Evolutionary conservation across 495 filamentous ascomycete species (phyloP).

Genomic region (Ramalina intermedia): DNA sequence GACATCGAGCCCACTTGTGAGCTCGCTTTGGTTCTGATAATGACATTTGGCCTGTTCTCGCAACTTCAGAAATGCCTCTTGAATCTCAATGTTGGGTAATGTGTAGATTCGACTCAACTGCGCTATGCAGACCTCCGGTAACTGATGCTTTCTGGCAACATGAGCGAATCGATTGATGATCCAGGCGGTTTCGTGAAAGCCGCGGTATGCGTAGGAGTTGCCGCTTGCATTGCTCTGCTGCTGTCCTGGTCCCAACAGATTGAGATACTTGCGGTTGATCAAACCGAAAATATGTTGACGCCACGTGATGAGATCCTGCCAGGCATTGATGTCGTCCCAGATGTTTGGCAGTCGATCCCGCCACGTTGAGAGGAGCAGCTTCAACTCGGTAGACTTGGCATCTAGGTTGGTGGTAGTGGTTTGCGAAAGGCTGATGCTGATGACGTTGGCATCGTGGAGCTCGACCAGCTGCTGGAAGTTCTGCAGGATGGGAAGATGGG

Average conservation of each 20-base stretch:
- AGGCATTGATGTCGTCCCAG: conserved; percentile 98
- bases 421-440: conserved; percentile 71
- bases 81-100: conserved; percentile 96
- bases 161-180: conserved; percentile 99
- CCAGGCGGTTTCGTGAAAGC: conserved; percentile 98
- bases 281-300: conserved; percentile 96
- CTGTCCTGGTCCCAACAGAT: conserved; percentile 65
- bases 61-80: conserved; percentile 95
- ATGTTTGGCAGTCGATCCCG: conserved; percentile 89
- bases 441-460: conserved; percentile 91
- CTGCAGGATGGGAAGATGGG: conserved; percentile 87
- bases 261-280: conserved; percentile 88
- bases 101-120: conserved; percentile 97
- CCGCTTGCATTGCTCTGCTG: conserved; percentile 62
- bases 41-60: conserved; percentile 96
- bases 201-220: conserved; percentile 90
- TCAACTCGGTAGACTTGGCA: conserved; percentile 86
- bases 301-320: conserved; percentile 98
- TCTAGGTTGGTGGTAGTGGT: conserved; percentile 82
- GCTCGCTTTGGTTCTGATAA: conserved; percentile 85
- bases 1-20: conserved; percentile 85
- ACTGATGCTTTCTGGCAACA: conserved; percentile 90
- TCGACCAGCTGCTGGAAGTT: conserved; percentile 99
- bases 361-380: conserved; percentile 88
- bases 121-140: conserved; percentile 91